Percentiles rank a stretch among this genome's conserved stretches.
Conservation (phyloP, 148 eudicot species). For the Agrostemma githago region DNA sequence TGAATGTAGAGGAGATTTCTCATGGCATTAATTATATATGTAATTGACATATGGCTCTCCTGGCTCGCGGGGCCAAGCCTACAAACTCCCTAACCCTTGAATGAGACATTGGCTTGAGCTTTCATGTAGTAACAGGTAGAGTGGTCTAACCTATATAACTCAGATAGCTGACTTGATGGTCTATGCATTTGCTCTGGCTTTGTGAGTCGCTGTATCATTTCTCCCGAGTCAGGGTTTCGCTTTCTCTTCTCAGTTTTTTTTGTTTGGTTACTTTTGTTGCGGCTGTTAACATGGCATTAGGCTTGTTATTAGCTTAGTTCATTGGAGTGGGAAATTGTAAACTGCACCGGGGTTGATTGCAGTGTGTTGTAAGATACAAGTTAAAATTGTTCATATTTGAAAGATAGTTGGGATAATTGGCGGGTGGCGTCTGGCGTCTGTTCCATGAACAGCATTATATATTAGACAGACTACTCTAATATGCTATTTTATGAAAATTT, state of each 20-base stretch:
- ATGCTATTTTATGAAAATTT: conserved; percentile 7
- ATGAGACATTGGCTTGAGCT: conserved; percentile 23
- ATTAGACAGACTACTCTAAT: conserved; percentile 3
- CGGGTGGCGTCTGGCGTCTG: conserved; percentile 10
- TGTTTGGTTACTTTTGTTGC: not conserved
- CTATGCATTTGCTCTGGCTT: conserved; percentile 19
- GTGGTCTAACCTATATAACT: conserved; percentile 20
- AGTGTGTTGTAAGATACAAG: conserved; percentile 23
- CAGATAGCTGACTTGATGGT: conserved; percentile 21
- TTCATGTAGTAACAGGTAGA: conserved; percentile 22
- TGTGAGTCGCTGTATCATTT: conserved; percentile 22
- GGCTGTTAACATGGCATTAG: not conserved
- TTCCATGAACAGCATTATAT: conserved; percentile 11
- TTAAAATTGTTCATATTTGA: conserved; percentile 26
- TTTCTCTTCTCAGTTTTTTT: conserved; percentile 4
- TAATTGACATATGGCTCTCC: conserved; percentile 1
- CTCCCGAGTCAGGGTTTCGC: conserved; percentile 7
- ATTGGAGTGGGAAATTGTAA: conserved; percentile 23
- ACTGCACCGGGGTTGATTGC: conserved; percentile 14
- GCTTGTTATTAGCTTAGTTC: conserved; percentile 14
- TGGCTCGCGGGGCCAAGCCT: conserved; percentile 20
- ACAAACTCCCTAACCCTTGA: conserved; percentile 16
- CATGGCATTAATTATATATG: conserved; percentile 26
- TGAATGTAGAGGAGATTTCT: conserved; percentile 41
- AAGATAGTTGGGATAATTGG: conserved; percentile 16